Base-by-base conservation (phyloP, 2,329 filamentous ascomycete genomes). In the Dichotomopilus funicola region DNA sequence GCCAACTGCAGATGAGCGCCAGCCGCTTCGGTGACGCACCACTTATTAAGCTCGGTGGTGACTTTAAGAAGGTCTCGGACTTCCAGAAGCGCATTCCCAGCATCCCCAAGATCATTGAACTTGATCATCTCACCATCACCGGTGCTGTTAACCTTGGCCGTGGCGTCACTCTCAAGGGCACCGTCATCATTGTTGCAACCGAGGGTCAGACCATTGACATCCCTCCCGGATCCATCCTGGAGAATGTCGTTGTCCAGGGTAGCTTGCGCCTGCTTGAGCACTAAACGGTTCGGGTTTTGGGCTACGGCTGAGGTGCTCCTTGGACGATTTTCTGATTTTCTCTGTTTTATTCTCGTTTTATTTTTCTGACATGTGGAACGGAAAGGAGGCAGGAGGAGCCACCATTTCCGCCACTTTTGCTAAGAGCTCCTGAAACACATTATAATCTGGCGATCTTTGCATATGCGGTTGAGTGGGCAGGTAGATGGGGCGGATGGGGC, bases 31-130 rank as follows among this genome's bases (percentile, higher is more conserved):
- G 94, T 63, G 91, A 94, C 65, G 92, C 94, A 49, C 94, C 94
- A 55, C 82, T 99, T 65, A 99, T 99, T 82, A 99, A 99, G 87
- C 88, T 99, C 53, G 94, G 94, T 66, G 86, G 85, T 68, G 94
- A 99, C 81, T 99, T 99, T 85, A 99, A 99, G 88, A 99, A 99
- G 86, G 94, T 99, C 41, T 97, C 92, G 1, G 94, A 91, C 78
- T 95, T 95, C 82, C 87, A 91, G 78, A 86, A 89, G 75, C 87
- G 87, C 70, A 91, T 95, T 65, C 81, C 87, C 9, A 90, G 86
- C 62, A 95, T 95, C 67, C 89, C 89, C 69, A 91, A 89, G 81
- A 91, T 95, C 66, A 84, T 94, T 63, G 89, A 95, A 78, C 83
- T 94, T 49, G 89, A 95, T 70, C 94, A 99, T 72, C 83, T 99